Base-by-base conservation (phyloP, 148 eudicot genomes). In the Chenopodium berlandieri region DNA sequence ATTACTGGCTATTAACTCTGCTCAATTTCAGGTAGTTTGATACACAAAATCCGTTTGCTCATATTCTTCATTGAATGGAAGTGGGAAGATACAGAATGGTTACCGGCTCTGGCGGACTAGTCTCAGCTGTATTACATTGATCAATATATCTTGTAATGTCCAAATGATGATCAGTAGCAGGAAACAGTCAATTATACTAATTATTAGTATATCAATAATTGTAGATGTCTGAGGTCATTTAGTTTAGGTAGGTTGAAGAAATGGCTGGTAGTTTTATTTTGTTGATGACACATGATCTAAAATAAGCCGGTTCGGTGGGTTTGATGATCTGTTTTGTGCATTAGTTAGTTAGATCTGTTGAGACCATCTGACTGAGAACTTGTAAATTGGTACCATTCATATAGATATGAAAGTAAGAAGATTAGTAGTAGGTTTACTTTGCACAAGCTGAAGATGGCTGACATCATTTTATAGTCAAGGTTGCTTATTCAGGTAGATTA, bases 21-120 rank as follows among this genome's bases (percentile, higher is more conserved):
- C 69, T 80, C 77, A n/a, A 12, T 71, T 84, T 52, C 74, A 90
- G 90, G 83, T 87, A 67, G 86, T 87, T 80, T 84, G 88, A 63
- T 78, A 65, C 9, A 71, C 79, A 30, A 77, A 62, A 17, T 76
- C 85, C 20, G 30, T 77, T 23, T 78, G 58, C 73, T 31, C 47
- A 44, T 37, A 32, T 40, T 34, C 70, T 72, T 46, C 23, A 2
- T n/a, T 3, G 23, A 34, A 63, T 72, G 63, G 73, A 23, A 73
- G 50, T 72, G 63, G 71, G 73, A 23, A 73, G 50, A 76, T 58
- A n/a, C 66, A 9, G 67, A 62, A 20, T 27, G 54, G 27, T 64
- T 25, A 64, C 23, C 22, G 32, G 32, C 30, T 68, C 66, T 58
- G 2, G 20, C 71, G 71, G 62, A 60, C 25, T 54, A 56, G 25